These are phyloP conservation scores for Suhomyces xylopsoci DNA, from an alignment of 805 yeast genomes.

Conservation along the genomic window DNA sequence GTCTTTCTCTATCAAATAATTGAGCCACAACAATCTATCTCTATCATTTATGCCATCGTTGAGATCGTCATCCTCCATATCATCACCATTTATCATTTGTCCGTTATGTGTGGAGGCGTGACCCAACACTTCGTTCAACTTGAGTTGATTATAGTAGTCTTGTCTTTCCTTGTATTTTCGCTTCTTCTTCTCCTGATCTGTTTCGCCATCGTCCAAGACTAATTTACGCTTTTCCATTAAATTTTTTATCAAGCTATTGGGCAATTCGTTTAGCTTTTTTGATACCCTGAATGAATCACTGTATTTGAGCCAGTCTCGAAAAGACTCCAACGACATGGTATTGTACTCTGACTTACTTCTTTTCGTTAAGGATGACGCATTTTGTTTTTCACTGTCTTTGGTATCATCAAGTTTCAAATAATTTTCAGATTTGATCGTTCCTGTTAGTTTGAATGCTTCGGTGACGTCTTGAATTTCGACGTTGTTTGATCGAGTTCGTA, in stretches of 20 bases:
- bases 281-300: conserved; percentile 25
- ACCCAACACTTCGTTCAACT: conserved; percentile 21
- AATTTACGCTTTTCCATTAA: conserved; percentile 39
- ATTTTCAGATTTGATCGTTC: conserved; percentile 58
- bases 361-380: conserved; percentile 11
- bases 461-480: conserved; percentile 65
- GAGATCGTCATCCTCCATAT: conserved; percentile 21
- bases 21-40: conserved; percentile 35
- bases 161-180: conserved; percentile 36
- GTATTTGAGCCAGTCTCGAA: conserved; percentile 33
- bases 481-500: conserved; percentile 36
- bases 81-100: conserved; percentile 6
- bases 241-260: conserved; percentile 26
- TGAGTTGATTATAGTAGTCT: conserved; percentile 38
- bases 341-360: conserved; percentile 22
- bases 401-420: conserved; percentile 45
- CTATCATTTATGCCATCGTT: conserved; percentile 19
- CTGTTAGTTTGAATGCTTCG: conserved; percentile 63
- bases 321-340: conserved; percentile 36
- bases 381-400: conserved; percentile 11
- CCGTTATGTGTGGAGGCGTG: conserved; percentile 4
- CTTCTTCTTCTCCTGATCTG: conserved; percentile 33
- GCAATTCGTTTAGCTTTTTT: conserved; percentile 28
- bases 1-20: conserved; percentile 36
- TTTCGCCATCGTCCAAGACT: conserved; percentile 31